Conservation (phyloP, 805 yeast genomes). For the Kluyveromyces starmeri region DNA sequence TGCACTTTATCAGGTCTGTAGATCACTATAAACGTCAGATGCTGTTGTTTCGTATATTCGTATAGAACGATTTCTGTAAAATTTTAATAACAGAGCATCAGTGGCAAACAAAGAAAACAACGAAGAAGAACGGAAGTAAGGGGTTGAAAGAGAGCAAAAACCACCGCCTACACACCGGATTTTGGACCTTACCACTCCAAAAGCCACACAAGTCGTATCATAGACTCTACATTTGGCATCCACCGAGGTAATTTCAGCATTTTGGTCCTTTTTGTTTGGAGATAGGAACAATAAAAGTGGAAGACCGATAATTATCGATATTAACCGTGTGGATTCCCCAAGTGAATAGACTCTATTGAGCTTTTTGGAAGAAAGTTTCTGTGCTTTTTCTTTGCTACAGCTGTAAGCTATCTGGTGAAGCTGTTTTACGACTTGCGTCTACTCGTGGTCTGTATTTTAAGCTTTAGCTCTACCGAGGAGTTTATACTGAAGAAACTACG, state of each 20-base stretch:
- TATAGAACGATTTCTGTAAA: background rate
- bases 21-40: no score
- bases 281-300: background rate
- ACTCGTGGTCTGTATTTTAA: no score
- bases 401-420: no score
- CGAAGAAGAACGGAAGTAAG: background rate
- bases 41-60: no score
- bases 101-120: background rate
- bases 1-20: no score
- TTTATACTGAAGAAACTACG: no score
- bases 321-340: background rate
- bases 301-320: background rate
- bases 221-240: background rate
- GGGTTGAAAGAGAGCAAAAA: background rate
- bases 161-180: constrained; percentile 3
- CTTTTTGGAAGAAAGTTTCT: no score
- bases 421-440: no score
- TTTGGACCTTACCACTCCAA: constrained; percentile 6
- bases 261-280: background rate
- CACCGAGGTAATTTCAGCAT: no score
- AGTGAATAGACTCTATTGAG: background rate
- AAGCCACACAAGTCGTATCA: no score
- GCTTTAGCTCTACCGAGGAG: no score
- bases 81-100: background rate
- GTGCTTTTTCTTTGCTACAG: no score